Base-by-base conservation (phyloP, 2,329 filamentous ascomycete species). In the Alternaria sp. region DNA sequence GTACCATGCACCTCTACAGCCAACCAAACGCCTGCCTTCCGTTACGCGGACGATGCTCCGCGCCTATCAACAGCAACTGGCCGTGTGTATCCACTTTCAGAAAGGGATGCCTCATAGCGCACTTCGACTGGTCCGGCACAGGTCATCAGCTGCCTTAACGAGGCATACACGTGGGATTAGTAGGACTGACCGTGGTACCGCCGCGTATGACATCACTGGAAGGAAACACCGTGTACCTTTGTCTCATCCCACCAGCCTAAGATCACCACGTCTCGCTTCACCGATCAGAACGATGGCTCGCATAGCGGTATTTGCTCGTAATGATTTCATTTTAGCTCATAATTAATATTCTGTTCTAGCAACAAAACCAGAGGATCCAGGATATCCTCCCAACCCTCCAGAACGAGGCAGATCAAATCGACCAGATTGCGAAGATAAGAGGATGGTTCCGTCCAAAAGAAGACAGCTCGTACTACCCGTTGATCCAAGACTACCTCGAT, bases 361-460 rank as follows among this genome's bases (percentile, higher is more conserved):
- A 70, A 57, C 66, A 73, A 66, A 67, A 68, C 51, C 25, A 61
- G 19, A 61, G 69, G 44, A 69, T 75, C 47, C 40, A 64, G 9
- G 57, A 72, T 8, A 62, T 69, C 30, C 43, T 75, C 8, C 61
- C 71, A 5, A 68, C 64, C 30, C 62, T 62, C 2, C 45, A 63
- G 26, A 50, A 66, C 21, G 65, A 72, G 47, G 57, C 36, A 19
- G 47, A 59, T 7, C 66, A 74, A 56, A 76, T 79, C 50, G 77
- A 79, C 32, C 59, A 67, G 40, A 73, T 80, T 23, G 74, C 74
- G 15, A 61, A 68, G 46, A 68, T 75, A 6, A 71, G 75, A 45
- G 68, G 71, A 43, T 79, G 76, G 73, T 76, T 75, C 46, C 57
- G 68, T 3, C 74, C 76, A 32, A 49, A 72, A 9, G 64, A 73